Base-by-base conservation (phyloP, 768 basidiomycete species). In the Zangia roseola region DNA sequence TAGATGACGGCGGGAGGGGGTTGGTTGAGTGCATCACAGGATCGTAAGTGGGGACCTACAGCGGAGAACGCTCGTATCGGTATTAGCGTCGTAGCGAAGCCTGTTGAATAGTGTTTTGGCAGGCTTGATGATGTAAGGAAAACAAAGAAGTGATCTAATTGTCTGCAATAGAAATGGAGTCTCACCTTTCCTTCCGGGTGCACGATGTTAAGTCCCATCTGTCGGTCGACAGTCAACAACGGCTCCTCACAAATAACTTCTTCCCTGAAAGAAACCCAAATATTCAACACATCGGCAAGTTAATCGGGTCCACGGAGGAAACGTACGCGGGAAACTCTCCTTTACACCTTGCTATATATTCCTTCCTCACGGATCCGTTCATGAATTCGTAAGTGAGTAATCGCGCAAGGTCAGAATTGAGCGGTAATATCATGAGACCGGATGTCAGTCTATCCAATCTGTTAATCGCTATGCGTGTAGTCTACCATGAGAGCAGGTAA, bases 191-290 rank as follows among this genome's bases (percentile, higher is more conserved):
- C 97, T 48, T 94, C 84, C 0, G 94, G 92, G 62, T 97, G 92
- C 14, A 97, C 91, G 43, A 98, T 87, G 52, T 97, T 97, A 39
- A 99, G 69, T 4, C 97, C 97, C 85, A 97, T 94, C 64, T 97
- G 94, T 43, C 94, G 79, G 69, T 99, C 97, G 1, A 97, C 84
- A 0, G 93, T 94, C 49, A 99, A 68, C 7, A 99, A 70, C 1
- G 93, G 91, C 61, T 92, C 76, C 52, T 94, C 91, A 52, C 93
- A 93, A 0, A 77, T 67, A n/a, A 91, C 71, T 61, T 94, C 88
- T 45, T 79, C 86, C 35, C 94, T 94, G 45, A 28, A 33, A n/a
- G 19, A 26, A 10, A 46, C 16, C 38, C 28, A 35, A 16, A 14
- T 10, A 8, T 23, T 54, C 38, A 51, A 45, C 21, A 31, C 20